These are phyloP conservation scores for Aspergillus incahuasiensis DNA, from an alignment of 495 filamentous ascomycete species.

Conservation along the genomic window DNA sequence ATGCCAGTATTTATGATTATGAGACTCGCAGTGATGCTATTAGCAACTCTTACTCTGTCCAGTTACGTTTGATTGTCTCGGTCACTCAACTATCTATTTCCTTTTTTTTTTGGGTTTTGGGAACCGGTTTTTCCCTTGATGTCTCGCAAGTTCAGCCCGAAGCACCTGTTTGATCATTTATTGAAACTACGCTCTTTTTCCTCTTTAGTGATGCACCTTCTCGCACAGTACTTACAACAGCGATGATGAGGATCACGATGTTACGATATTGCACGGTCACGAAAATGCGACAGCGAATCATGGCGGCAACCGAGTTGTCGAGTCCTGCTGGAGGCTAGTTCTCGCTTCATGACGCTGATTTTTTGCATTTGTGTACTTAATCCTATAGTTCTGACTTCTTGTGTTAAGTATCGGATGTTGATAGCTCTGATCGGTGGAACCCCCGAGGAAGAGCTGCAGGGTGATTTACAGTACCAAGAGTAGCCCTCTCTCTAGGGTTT, in stretches of 20 bases:
- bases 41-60: slow-evolving; percentile 21
- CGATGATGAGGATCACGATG: slow-evolving; percentile 48
- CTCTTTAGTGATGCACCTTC: slow-evolving; percentile 38
- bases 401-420: slow-evolving; percentile 14
- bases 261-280: slow-evolving; percentile 47
- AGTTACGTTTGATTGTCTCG: slow-evolving; percentile 16
- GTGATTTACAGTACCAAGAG: neutral
- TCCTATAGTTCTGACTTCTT: slow-evolving; percentile 14
- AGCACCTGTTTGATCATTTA: slow-evolving; percentile 24
- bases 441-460: neutral
- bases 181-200: slow-evolving; percentile 22
- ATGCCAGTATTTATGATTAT: slow-evolving; percentile 28
- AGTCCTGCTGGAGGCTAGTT: slow-evolving; percentile 23
- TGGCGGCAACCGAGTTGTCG: slow-evolving; percentile 25
- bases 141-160: slow-evolving; percentile 18
- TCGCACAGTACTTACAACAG: slow-evolving; percentile 40
- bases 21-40: slow-evolving; percentile 21
- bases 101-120: slow-evolving; percentile 15
- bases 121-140: slow-evolving; percentile 18
- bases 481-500: neutral
- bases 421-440: neutral
- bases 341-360: slow-evolving; percentile 18
- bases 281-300: slow-evolving; percentile 23
- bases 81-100: slow-evolving; percentile 12
- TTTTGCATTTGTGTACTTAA: slow-evolving; percentile 24